Evolutionary conservation across 2,329 filamentous ascomycete genomes (phyloP).

Genomic region (Botrytis elliptica): DNA sequence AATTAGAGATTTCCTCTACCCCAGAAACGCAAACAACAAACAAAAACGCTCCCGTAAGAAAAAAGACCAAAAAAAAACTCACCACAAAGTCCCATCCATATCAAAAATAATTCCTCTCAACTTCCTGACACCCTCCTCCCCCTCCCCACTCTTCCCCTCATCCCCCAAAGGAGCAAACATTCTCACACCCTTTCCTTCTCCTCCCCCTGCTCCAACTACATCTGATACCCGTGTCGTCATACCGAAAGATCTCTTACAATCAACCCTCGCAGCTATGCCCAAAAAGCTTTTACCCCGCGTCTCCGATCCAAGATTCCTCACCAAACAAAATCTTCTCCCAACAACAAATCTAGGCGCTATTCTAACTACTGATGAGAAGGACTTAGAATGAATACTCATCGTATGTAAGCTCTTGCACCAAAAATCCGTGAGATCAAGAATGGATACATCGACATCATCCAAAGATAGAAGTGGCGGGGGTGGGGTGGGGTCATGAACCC

Average conservation of each 20-base stretch:
- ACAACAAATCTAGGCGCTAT: not conserved
- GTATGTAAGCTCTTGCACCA: not conserved
- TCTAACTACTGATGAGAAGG: not conserved
- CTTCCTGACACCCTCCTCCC: slow-evolving; percentile 40
- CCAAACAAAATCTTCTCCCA: not conserved
- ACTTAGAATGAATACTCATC: not conserved
- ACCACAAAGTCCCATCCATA: slow-evolving; percentile 94
- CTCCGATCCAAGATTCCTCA: not conserved
- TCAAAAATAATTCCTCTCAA: slow-evolving; percentile 76
- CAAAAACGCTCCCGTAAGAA: not conserved
- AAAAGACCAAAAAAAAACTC: slow-evolving; percentile 40
- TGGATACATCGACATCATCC: not conserved
- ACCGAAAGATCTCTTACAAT: not conserved
- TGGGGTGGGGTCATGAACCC: not conserved
- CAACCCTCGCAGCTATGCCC: not conserved
- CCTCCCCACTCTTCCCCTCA: slow-evolving; percentile 24
- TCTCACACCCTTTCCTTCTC: slow-evolving; percentile 27
- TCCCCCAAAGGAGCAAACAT: slow-evolving; percentile 57
- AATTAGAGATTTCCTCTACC: not conserved
- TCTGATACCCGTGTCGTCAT: not conserved
- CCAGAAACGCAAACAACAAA: not conserved
- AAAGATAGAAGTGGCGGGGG: slow-evolving; percentile 1
- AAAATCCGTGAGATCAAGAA: not conserved
- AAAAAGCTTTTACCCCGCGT: no score
- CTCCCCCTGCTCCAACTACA: not conserved